Conservation (phyloP, 2,329 filamentous ascomycete species). For the Aspergillus niger region DNA sequence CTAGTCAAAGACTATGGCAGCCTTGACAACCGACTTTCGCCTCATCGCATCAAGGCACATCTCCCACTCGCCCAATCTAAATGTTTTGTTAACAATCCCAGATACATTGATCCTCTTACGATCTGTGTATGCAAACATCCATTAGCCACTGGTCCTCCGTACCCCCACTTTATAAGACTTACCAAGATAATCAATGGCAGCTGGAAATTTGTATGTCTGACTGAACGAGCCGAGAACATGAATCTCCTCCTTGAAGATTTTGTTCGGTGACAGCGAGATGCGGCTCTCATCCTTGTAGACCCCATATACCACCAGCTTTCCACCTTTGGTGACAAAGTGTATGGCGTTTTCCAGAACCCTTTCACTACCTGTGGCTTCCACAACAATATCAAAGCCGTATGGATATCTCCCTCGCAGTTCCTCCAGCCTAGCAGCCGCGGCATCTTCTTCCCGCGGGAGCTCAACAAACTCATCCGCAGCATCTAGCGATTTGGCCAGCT, state of each 20-base stretch:
- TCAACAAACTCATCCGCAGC: conserved; percentile 53
- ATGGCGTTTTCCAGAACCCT: conserved; percentile 71
- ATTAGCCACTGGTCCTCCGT: background rate
- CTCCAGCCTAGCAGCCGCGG: conserved; percentile 61
- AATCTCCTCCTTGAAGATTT: conserved; percentile 71
- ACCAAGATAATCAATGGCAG: conserved; percentile 56
- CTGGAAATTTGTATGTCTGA: conserved; percentile 71
- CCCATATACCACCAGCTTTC: conserved; percentile 71
- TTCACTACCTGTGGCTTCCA: conserved; percentile 69
- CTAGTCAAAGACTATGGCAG: conserved; percentile 69
- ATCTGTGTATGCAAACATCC: background rate
- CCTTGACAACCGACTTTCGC: conserved; percentile 73
- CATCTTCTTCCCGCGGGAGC: conserved; percentile 47
- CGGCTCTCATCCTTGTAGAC: conserved; percentile 66
- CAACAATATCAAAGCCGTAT: conserved; percentile 72
- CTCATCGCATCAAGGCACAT: conserved; percentile 70
- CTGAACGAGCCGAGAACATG: conserved; percentile 73
- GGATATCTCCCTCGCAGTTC: conserved; percentile 66
- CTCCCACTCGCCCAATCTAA: conserved; percentile 69
- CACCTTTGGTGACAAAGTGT: conserved; percentile 69
- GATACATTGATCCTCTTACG: conserved; percentile 45
- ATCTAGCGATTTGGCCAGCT: conserved; percentile 57
- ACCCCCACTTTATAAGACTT: conserved; percentile 18
- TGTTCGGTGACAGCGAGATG: conserved; percentile 67
- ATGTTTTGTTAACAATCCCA: conserved; percentile 72